Conservation (phyloP, 306 rosid species). For the Pterocarpus santalinus region DNA sequence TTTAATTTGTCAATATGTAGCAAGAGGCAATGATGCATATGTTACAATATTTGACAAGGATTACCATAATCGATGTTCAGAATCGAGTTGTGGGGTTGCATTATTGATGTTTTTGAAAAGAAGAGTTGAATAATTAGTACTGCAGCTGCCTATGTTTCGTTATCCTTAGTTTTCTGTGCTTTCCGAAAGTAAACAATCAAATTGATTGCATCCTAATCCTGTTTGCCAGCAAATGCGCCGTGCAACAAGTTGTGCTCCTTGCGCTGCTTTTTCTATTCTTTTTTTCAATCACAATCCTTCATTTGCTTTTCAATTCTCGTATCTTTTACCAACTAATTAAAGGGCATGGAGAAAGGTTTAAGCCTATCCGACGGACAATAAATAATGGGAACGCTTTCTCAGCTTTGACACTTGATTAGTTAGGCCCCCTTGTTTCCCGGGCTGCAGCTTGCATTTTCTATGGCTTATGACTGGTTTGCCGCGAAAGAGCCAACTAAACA, state of each 20-base stretch:
- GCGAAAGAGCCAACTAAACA: constrained; percentile 23
- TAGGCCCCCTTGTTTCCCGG: neutral
- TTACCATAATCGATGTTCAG: constrained; percentile 2
- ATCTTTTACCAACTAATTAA: neutral
- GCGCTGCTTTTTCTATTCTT: neutral
- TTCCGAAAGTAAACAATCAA: constrained; percentile 6
- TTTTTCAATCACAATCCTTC: neutral
- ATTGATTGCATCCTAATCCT: neutral
- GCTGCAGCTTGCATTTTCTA: neutral
- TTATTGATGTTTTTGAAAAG: constrained; percentile 5
- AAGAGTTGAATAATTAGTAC: neutral
- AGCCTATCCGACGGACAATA: neutral
- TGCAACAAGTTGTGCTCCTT: constrained; percentile 26
- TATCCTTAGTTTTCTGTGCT: neutral
- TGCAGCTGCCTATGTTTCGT: neutral
- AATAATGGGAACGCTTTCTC: constrained; percentile 3
- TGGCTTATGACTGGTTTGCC: constrained; percentile 7
- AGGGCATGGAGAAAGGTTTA: neutral
- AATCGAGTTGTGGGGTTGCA: neutral
- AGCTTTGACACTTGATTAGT: constrained; percentile 1
- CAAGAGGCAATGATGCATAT: neutral
- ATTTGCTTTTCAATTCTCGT: neutral
- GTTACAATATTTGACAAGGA: neutral
- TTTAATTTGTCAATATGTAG: neutral
- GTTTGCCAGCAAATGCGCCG: constrained; percentile 12